phyloP scores from a whole-genome alignment of 352 stramenopile genomes.

The Hyaloperonospora arabidopsidis region DNA sequence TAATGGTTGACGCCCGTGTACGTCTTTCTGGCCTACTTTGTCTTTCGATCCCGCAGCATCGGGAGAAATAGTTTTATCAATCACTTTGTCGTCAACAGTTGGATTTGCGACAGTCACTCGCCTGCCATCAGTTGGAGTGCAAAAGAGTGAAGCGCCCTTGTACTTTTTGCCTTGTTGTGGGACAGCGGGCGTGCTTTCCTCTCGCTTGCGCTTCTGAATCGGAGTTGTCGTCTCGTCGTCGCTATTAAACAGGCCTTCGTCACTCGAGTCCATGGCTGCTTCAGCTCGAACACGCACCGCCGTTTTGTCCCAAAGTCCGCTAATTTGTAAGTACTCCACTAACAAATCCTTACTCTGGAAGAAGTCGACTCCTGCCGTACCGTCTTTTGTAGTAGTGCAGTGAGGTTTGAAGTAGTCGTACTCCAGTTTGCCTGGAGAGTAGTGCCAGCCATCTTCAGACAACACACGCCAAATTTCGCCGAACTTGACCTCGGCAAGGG shows the following conservation, averaged over 20 bases:
- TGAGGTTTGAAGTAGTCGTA: conserved; percentile 70
- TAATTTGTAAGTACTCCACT: conserved; percentile 45
- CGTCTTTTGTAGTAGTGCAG: conserved; percentile 30
- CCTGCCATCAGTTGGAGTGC: conserved; percentile 21
- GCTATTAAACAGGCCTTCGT: conserved; percentile 20
- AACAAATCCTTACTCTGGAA: conserved; percentile 37
- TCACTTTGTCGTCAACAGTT: conserved; percentile 21
- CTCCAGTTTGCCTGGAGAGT: conserved; percentile 29
- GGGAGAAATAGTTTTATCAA: conserved; percentile 38
- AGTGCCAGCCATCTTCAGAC: conserved; percentile 48
- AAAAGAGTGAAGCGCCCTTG: conserved; percentile 22
- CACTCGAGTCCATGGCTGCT: conserved; percentile 28
- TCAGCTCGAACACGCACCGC: conserved; percentile 35
- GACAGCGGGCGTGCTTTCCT: conserved; percentile 13
- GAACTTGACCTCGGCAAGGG: conserved; percentile 44
- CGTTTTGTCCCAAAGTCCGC: conserved; percentile 40
- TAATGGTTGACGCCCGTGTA: conserved; percentile 20
- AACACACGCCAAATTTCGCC: conserved; percentile 48
- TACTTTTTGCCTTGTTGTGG: conserved; percentile 20
- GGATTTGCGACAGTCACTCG: conserved; percentile 9
- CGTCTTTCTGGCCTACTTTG: conserved; percentile 18
- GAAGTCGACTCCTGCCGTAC: conserved; percentile 36
- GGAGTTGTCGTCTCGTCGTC: conserved; percentile 10
- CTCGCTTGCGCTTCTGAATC: conserved; percentile 25
- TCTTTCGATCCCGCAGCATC: conserved; percentile 27